These are phyloP conservation scores for Linnemannia schmuckeri DNA, from an alignment of 192 early-diverging fungal genomes.

Conservation along the genomic window DNA sequence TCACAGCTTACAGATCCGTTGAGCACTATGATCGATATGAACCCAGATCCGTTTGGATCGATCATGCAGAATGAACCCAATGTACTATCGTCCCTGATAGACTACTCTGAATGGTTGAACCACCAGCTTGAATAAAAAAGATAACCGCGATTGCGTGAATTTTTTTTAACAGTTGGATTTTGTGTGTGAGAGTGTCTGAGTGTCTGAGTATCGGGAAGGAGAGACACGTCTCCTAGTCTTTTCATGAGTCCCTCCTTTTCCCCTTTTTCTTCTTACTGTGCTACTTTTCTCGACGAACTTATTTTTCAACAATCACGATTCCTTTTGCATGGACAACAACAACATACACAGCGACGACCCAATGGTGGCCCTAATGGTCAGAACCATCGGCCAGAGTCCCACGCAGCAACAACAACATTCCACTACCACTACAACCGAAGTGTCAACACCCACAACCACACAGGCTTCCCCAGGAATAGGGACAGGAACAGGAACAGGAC, in stretches of 20 bases:
- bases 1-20: conserved; percentile 28
- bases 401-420: neutral
- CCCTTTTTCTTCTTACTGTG: neutral
- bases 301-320: neutral
- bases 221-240: no score
- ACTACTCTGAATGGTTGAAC: conserved; percentile 55
- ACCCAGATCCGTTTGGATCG: conserved; percentile 43
- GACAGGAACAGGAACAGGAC: neutral
- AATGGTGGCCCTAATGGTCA: conserved; percentile 5
- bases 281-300: neutral
- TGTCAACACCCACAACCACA: conserved; percentile 7
- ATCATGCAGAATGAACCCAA: conserved; percentile 55
- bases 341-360: conserved; percentile 7
- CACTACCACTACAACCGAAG: neutral
- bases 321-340: conserved; percentile 27
- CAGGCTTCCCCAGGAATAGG: neutral
- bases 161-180: neutral
- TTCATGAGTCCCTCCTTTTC: no score
- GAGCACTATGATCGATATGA: conserved; percentile 32
- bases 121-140: conserved; percentile 34
- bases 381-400: conserved; percentile 5
- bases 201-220: no score
- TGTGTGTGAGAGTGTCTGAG: neutral
- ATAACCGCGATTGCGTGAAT: neutral
- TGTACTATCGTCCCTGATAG: conserved; percentile 50